Evolutionary conservation across 768 basidiomycete species (phyloP).

Genomic region (Lentinula raphanica): DNA sequence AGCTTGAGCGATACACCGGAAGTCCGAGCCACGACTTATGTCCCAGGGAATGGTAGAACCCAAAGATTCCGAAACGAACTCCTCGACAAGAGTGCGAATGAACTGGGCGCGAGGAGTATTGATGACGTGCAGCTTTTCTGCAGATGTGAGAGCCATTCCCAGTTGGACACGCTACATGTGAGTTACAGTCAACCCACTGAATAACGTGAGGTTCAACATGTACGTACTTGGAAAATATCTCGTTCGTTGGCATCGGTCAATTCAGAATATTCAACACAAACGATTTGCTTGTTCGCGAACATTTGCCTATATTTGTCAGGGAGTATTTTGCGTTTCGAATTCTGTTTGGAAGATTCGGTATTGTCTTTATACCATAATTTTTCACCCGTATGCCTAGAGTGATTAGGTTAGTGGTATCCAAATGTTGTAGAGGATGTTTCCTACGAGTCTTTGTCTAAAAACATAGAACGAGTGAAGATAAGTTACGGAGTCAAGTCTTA

Average conservation of each 20-base stretch:
- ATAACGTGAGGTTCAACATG: not conserved
- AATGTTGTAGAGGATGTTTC: slow-evolving; percentile 11
- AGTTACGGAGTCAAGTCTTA: slow-evolving; percentile 14
- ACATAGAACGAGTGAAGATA: slow-evolving; percentile 17
- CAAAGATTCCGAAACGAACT: slow-evolving; percentile 36
- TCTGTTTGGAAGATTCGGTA: slow-evolving; percentile 6
- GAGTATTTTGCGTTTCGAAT: slow-evolving; percentile 19
- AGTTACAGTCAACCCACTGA: not conserved
- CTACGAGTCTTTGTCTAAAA: slow-evolving; percentile 48
- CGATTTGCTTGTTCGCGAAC: slow-evolving; percentile 74
- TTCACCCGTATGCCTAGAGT: slow-evolving; percentile 33
- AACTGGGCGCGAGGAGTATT: slow-evolving; percentile 53
- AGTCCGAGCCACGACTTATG: slow-evolving; percentile 45
- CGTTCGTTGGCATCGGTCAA: slow-evolving; percentile 53
- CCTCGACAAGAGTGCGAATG: slow-evolving; percentile 47
- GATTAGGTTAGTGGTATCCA: not conserved
- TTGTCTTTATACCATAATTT: slow-evolving; percentile 48
- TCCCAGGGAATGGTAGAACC: slow-evolving; percentile 28
- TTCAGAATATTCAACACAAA: slow-evolving; percentile 71
- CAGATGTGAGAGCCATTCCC: slow-evolving; percentile 49
- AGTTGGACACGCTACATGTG: slow-evolving; percentile 63
- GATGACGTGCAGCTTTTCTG: slow-evolving; percentile 68
- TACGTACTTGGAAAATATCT: slow-evolving; percentile 70
- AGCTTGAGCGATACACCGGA: slow-evolving; percentile 52
- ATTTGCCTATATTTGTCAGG: slow-evolving; percentile 52